Base-by-base conservation (phyloP, 352 stramenopile genomes). In the Pythium graminicola region DNA sequence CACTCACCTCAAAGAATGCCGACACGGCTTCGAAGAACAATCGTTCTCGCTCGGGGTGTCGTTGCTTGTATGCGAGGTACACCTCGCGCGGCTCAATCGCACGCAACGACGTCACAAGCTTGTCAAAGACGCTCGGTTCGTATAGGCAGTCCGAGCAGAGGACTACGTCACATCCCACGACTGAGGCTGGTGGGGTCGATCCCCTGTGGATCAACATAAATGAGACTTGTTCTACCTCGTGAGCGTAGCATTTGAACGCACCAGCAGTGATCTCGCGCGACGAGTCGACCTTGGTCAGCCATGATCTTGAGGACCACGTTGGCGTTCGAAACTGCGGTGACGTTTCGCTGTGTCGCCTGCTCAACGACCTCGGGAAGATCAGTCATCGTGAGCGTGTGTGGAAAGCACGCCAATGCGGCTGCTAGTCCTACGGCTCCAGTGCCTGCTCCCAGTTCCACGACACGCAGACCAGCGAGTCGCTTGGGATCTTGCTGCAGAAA, bases 61-160 rank as follows among this genome's bases (percentile, higher is more conserved):
- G 72, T 42, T 86, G 79, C 61, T 90, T 90, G 67, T 86, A 90
- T 8, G 74, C 76, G 33, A 90, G 49, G 13, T 79, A 64, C n/a
- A 84, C 62, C 1, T 55, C 27, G 11, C 17, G n/a, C 2, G 49
- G 41, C 6, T 23, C 14, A 13, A 88, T 45, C 6, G 64, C 57
- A 6, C 69, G 20, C n/a, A 90, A 48, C 11, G 79, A 80, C 16
- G 46, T 10, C 3, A 78, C 42, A 22, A 90, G 50, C 13, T 65
- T 54, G 1, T 51, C 52, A 49, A 79, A 80, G 14, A 67, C 52
- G 10, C 39, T 50, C 1, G 67, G 63, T 8, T 90, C 79, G 50
- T 90, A 90, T 32, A 88, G 52, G 19, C 79, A 90, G 50, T 90
- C 79, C 13, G 79, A 86, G 44, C 69, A 77, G 3, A 85, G 36